Base-by-base conservation (phyloP, 257 asterid genomes). In the Nemophila menziesii region DNA sequence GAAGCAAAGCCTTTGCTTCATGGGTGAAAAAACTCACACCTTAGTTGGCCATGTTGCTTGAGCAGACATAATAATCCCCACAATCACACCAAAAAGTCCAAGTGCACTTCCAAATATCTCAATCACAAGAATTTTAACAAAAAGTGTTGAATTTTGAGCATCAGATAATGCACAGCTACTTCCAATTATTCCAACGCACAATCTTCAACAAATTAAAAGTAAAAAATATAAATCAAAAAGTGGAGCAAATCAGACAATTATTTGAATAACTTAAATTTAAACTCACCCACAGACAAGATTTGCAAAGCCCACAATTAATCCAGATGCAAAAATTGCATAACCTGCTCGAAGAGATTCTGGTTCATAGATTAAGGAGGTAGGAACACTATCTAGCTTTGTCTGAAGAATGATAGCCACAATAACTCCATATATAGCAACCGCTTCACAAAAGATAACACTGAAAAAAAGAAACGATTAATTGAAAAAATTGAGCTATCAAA, bases 91-190 rank as follows among this genome's bases (percentile, higher is more conserved):
- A 20, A 90, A 90, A 44, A 85, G 72, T 20, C 98, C 96, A 36
- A 90, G 85, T 33, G 98, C 98, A 61, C 96, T 90, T 44, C 98
- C 98, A 43, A 90, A 90, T 46, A 90, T 90, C 86, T 90, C 98
- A 29, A 90, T 85, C 37, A 90, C 98, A 33, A 90, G 94, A 68
- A 90, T 90, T 78, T 90, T 90, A 27, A 90, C 98, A 44, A 90
- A 90, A 15, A 90, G 98, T 2, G 92, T 22, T 15, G 98, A 85
- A 78, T 90, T 90, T 60, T 90, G 96, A 9, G 98, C 98, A 23
- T 90, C 98, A 11, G 96, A 85, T 44, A 90, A 60, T 8, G 98
- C 98, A 34, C 98, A 90, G 63, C 98, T 90, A 87, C 98, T 90
- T 67, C 98, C 98, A 18, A 85, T 90, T 49, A 90, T 75, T 55